A percentile compares a stretch with the other conserved stretches of the same genome.
Conservation (phyloP, 2,329 filamentous ascomycete species). For the Coniochaeta ligniaria region DNA sequence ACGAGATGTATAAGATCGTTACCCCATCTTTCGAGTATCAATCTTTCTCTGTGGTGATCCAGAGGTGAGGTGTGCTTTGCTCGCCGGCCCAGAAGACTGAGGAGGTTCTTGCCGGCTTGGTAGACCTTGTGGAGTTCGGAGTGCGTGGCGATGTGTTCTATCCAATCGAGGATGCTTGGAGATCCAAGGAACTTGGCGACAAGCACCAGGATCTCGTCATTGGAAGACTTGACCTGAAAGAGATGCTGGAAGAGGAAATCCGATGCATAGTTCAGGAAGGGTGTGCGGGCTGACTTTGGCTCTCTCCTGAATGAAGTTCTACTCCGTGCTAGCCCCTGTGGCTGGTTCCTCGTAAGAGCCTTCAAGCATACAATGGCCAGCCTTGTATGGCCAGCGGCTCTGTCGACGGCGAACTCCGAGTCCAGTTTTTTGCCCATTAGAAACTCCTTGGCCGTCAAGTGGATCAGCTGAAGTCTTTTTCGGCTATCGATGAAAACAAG, state of each 20-base stretch:
- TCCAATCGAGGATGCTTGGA: slow-evolving; percentile 12
- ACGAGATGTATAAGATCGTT: slow-evolving; percentile 14
- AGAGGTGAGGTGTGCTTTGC: slow-evolving; percentile 5
- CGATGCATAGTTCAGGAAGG: slow-evolving; percentile 13
- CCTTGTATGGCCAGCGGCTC: slow-evolving; percentile 12
- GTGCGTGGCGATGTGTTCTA: slow-evolving; percentile 11
- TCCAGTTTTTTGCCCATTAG: slow-evolving; percentile 7
- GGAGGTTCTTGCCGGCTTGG: slow-evolving; percentile 15
- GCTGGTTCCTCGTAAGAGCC: slow-evolving; percentile 8
- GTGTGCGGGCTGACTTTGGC: neutral
- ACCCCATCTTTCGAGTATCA: slow-evolving; percentile 14
- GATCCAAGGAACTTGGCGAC: slow-evolving; percentile 13
- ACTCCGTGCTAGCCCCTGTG: neutral
- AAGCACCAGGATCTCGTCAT: slow-evolving; percentile 9
- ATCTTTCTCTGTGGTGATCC: slow-evolving; percentile 4
- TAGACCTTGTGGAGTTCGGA: slow-evolving; percentile 12
- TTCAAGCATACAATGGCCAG: slow-evolving; percentile 18
- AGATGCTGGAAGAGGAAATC: slow-evolving; percentile 16
- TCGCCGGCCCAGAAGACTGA: slow-evolving; percentile 6
- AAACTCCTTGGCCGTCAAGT: slow-evolving; percentile 20
- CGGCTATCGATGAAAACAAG: slow-evolving; percentile 18
- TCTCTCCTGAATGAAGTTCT: neutral
- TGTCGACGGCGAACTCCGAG: slow-evolving; percentile 17
- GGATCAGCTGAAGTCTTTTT: slow-evolving; percentile 16
- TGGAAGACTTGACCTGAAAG: slow-evolving; percentile 1